These are phyloP conservation scores for Penicillium nucicola DNA, from an alignment of 495 filamentous ascomycete species.

Conservation along the genomic window DNA sequence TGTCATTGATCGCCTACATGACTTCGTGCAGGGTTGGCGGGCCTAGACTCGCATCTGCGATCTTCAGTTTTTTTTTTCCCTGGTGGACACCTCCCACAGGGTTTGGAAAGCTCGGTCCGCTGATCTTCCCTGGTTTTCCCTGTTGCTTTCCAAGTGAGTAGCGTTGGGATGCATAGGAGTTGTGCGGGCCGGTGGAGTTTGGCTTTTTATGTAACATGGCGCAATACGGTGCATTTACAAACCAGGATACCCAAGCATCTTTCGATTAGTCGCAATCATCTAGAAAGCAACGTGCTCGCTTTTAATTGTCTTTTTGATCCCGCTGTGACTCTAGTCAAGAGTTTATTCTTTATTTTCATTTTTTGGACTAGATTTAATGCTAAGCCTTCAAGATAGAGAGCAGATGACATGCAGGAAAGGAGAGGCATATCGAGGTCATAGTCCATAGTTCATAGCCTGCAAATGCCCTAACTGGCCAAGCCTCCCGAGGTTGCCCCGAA, in stretches of 20 bases:
- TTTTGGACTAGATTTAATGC: too few species aligned
- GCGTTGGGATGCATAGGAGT: neutral
- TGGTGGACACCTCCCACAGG: neutral
- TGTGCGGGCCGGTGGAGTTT: neutral
- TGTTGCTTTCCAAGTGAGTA: neutral
- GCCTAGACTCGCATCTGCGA: slow-evolving; percentile 43
- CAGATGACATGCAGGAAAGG: too few species aligned
- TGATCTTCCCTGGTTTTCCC: neutral
- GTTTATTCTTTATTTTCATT: too few species aligned
- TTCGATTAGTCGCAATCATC: neutral
- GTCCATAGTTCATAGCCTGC: neutral
- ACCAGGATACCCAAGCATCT: slow-evolving; percentile 4
- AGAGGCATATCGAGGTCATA: too few species aligned
- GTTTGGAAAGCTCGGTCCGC: neutral
- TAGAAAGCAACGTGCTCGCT: neutral
- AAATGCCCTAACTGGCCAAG: neutral
- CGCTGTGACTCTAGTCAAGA: too few species aligned
- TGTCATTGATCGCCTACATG: slow-evolving; percentile 92
- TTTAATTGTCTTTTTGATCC: too few species aligned
- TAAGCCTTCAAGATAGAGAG: too few species aligned
- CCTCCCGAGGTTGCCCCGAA: neutral
- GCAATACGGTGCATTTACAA: neutral
- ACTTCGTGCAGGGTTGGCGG: slow-evolving; percentile 86
- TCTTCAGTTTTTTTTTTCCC: neutral
- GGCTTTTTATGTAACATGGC: neutral